Conservation (phyloP, 2,329 filamentous ascomycete species). For the Verticillium dahliae region DNA sequence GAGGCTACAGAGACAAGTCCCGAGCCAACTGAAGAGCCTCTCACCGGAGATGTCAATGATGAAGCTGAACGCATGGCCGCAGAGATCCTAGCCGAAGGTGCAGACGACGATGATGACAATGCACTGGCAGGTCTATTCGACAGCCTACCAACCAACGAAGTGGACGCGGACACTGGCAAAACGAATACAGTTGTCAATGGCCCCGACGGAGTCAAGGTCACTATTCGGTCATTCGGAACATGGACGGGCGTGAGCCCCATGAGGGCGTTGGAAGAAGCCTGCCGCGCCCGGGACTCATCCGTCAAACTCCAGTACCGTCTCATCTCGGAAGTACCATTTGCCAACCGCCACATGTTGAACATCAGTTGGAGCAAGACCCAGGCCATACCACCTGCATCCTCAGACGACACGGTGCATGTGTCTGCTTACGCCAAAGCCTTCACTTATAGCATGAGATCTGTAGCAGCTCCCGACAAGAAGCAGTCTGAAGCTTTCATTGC, state of each 20-base stretch:
- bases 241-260: slow-evolving; percentile 70
- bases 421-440: slow-evolving; percentile 44
- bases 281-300: slow-evolving; percentile 69
- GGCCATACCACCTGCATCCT: slow-evolving; percentile 33
- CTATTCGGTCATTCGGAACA: slow-evolving; percentile 78
- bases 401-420: slow-evolving; percentile 30
- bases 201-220: slow-evolving; percentile 46
- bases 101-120: slow-evolving; percentile 48
- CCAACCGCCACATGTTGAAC: slow-evolving; percentile 67
- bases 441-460: slow-evolving; percentile 64
- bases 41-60: slow-evolving; percentile 39
- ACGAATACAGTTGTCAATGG: slow-evolving; percentile 48
- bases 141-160: slow-evolving; percentile 53
- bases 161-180: slow-evolving; percentile 52
- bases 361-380: slow-evolving; percentile 77
- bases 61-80: slow-evolving; percentile 54
- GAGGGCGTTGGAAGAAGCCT: slow-evolving; percentile 78
- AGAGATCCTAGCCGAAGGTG: slow-evolving; percentile 49
- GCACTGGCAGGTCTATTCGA: slow-evolving; percentile 50
- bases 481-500: slow-evolving; percentile 87
- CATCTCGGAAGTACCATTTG: slow-evolving; percentile 67
- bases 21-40: background rate
- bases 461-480: slow-evolving; percentile 67
- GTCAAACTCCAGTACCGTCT: slow-evolving; percentile 62
- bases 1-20: slow-evolving; percentile 4